Evolutionary conservation across 192 early-diverging fungal genomes (phyloP).

Genomic region (Dissophora globulifera): DNA sequence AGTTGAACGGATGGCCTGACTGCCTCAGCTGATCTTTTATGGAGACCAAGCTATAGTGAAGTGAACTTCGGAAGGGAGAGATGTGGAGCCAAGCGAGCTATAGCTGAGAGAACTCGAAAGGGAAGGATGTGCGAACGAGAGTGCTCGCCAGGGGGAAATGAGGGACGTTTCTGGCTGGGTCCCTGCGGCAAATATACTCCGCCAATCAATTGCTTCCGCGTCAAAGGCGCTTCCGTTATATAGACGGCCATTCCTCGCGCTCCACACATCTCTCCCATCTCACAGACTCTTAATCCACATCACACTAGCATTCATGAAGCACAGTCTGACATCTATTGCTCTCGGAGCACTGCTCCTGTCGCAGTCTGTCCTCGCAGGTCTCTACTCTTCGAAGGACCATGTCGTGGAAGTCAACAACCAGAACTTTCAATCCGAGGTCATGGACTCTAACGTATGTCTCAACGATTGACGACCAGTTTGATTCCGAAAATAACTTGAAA

Average conservation of each 20-base stretch:
- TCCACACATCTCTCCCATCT: conserved; percentile 13
- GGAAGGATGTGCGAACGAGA: no score
- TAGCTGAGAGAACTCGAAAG: no score
- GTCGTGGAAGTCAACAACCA: conserved; percentile 62
- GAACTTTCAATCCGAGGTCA: conserved; percentile 76
- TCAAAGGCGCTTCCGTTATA: conserved; percentile 2
- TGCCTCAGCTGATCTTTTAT: no score
- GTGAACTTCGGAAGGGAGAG: no score
- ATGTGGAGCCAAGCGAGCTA: no score
- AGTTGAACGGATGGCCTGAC: no score
- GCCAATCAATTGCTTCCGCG: conserved; percentile 50
- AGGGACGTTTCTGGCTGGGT: no score
- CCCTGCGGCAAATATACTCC: no score
- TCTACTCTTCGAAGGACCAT: conserved; percentile 63
- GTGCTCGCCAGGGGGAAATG: no score
- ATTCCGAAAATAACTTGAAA: not conserved
- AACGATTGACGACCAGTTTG: not conserved
- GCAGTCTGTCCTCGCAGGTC: conserved; percentile 50
- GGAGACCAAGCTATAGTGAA: no score
- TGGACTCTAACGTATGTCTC: conserved; percentile 69
- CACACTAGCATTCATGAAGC: conserved; percentile 31
- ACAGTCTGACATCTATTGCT: conserved; percentile 44
- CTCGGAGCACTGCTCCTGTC: conserved; percentile 48
- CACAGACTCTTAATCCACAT: not conserved
- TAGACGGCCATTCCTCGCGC: not conserved